Conservation (phyloP, 495 filamentous ascomycete genomes). For the Talaromyces wortmannii region DNA sequence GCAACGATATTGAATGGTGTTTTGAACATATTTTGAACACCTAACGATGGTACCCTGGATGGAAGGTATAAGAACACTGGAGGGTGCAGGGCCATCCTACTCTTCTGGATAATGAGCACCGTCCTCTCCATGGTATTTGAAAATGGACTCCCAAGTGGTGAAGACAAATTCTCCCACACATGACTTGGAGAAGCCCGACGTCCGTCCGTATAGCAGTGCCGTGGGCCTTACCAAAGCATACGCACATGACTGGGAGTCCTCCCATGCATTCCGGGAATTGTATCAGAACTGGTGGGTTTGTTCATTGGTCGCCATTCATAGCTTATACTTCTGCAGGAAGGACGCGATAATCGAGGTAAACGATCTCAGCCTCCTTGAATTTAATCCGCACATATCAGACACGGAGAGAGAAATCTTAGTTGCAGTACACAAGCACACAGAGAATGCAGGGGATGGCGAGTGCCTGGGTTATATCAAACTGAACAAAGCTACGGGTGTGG, state of each 20-base stretch:
- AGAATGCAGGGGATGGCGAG: background rate
- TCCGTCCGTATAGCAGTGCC: background rate
- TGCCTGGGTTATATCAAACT: slow-evolving; percentile 2
- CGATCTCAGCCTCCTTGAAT: background rate
- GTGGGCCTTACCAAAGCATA: slow-evolving; percentile 1
- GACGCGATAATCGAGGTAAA: slow-evolving; percentile 2
- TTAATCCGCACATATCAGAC: background rate
- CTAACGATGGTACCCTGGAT: too few relatives aligned
- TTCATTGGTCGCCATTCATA: background rate
- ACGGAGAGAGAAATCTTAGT: background rate
- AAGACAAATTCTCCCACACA: background rate
- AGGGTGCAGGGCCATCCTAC: too few relatives aligned
- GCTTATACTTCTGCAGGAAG: background rate
- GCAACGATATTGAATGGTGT: too few relatives aligned
- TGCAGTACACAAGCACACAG: background rate
- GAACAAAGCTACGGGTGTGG: background rate
- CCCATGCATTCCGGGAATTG: slow-evolving; percentile 3
- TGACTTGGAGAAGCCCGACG: background rate
- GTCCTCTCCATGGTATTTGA: too few relatives aligned
- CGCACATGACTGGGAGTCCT: background rate
- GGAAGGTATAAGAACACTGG: too few relatives aligned
- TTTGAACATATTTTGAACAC: too few relatives aligned
- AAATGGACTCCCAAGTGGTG: background rate
- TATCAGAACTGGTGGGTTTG: slow-evolving; percentile 9
- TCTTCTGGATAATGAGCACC: too few relatives aligned